Evolutionary conservation across 306 rosid genomes (phyloP), one percentile per base, ranked within the genome.

Genomic region (Neltuma alba): DNA sequence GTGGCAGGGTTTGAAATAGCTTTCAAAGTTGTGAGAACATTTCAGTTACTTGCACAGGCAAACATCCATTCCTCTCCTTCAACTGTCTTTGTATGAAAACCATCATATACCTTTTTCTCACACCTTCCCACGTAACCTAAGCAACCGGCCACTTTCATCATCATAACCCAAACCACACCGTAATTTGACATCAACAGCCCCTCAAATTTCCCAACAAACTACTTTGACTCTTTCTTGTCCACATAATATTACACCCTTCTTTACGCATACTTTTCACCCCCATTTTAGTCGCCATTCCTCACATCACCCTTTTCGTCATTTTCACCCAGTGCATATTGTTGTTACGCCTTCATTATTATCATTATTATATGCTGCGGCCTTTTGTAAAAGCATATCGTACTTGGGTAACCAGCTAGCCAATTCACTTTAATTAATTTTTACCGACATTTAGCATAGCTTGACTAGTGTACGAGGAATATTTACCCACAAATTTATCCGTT

Each of bases 21-120:
- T 88, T 87, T 90, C 90, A 77, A 81, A 82, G 68, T 30, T 30
- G 70, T 2, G 21, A 88, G 81, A 63, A 27, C 42, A 16, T 33
- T 67, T 67, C 21, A 68, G 73, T 68, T 68, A 85, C 87, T 89
- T 89, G 87, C 86, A 76, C 48, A 60, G 72, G 47, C 88, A 82
- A 85, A 76, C 81, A 79, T 83, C 78, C 81, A 85, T 83, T 74
- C 86, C 72, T 66, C 73, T 68, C 78, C 74, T 82, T 82, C 77
- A 87, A 84, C 74, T 79, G 87, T 89, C 91, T 77, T 44, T 83
- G 12, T 90, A 81, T 90, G 94, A 90, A 92, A 92, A 87, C 87
- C 88, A 88, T 90, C 36, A 90, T 79, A 42, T 30, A 90, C 97
- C 91, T 89, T 89, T 86, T 69, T 44, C 85, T 75, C 80, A 82